phyloP scores from a whole-genome alignment of 495 filamentous ascomycete species.

The Aspergillus cavernicola region DNA sequence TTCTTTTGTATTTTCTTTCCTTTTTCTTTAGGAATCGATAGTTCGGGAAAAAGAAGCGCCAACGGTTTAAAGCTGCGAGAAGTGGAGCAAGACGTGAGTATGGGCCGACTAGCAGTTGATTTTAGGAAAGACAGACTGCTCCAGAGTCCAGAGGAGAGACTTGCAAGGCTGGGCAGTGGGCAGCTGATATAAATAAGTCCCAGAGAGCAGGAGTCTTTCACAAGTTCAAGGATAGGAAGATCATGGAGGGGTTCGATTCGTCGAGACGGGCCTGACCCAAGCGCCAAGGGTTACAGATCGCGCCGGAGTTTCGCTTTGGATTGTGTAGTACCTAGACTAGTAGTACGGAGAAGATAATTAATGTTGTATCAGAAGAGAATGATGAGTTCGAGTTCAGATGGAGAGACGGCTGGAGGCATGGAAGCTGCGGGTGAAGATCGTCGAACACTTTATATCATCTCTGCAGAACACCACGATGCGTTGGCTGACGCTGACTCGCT shows the following conservation, averaged over 20 bases:
- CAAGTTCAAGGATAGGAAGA: conserved; percentile 9
- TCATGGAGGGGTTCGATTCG: conserved; percentile 19
- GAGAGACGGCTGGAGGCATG: neutral
- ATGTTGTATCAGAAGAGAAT: no score
- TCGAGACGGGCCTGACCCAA: conserved; percentile 4
- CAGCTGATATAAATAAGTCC: conserved; percentile 1
- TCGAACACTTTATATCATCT: neutral
- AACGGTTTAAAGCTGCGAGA: neutral
- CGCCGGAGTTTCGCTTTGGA: neutral
- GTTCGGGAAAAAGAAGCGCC: conserved; percentile 4
- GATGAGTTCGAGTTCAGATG: no score
- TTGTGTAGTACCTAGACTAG: no score
- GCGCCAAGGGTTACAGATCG: conserved; percentile 20
- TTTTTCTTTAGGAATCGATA: conserved; percentile 2
- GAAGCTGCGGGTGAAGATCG: neutral
- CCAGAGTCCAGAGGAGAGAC: no score
- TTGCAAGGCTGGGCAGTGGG: neutral
- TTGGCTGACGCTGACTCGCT: conserved; percentile 21
- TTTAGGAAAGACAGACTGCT: no score
- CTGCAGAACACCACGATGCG: conserved; percentile 10
- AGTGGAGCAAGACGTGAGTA: no score
- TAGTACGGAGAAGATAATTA: no score
- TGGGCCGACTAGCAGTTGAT: no score
- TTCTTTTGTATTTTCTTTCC: neutral
- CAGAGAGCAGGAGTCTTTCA: conserved; percentile 2